phyloP scores from a whole-genome alignment of 116 monocot species.

The Dioscorea cayenensis region DNA sequence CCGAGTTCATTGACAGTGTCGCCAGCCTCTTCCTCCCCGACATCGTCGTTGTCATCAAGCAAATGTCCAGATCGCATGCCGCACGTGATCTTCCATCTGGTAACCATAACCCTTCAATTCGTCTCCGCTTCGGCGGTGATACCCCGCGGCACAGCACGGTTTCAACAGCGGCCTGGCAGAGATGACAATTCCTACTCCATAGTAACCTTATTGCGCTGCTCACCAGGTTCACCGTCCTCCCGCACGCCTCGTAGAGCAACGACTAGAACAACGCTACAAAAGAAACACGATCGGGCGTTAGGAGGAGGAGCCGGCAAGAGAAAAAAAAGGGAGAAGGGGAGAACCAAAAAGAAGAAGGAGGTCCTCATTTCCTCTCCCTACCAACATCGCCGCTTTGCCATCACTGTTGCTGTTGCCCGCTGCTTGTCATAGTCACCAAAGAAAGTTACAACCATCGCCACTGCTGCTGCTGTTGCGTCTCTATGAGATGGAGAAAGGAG shows the following conservation, averaged over 20 bases:
- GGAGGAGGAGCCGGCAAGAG: too few species aligned
- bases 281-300: neutral
- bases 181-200: neutral
- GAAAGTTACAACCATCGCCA: too few species aligned
- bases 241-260: conserved; percentile 7
- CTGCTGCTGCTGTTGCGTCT: too few species aligned
- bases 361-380: too few species aligned
- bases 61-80: neutral
- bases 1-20: neutral
- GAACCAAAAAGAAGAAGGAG: too few species aligned
- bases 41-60: neutral
- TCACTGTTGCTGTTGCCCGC: too few species aligned
- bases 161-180: conserved; percentile 8
- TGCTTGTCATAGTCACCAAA: too few species aligned
- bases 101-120: neutral
- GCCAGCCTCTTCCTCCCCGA: neutral
- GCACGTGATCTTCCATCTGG: neutral
- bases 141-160: neutral
- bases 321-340: too few species aligned
- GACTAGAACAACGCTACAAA: neutral
- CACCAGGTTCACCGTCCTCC: conserved; percentile 5
- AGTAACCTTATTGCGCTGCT: conserved; percentile 1
- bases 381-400: too few species aligned
- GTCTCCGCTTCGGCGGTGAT: neutral
- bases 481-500: too few species aligned